These are phyloP conservation scores for Pugionium cornutum DNA, from an alignment of 345 rosid genomes.

Conservation along the genomic window DNA sequence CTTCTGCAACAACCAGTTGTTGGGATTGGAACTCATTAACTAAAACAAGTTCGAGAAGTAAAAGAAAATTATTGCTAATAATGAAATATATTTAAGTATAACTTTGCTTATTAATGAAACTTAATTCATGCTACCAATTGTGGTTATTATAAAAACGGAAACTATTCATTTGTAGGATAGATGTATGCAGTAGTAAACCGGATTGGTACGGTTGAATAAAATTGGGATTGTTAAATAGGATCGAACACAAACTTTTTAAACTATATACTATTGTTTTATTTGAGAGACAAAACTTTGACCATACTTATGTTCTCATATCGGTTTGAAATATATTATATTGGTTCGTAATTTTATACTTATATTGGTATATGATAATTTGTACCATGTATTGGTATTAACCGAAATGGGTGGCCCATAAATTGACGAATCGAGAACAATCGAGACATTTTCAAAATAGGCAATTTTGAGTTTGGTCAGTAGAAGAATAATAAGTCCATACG, in stretches of 20 bases:
- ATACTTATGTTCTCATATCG: not conserved
- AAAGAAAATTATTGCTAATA: constrained; percentile 2
- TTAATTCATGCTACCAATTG: constrained; percentile 5
- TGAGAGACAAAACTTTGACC: constrained; percentile 4
- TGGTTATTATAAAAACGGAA: not conserved
- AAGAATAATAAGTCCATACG: not conserved
- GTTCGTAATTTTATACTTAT: not conserved
- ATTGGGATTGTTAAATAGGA: constrained; percentile 4
- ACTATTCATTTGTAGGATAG: not conserved
- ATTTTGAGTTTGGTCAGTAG: no score
- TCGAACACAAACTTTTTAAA: not conserved
- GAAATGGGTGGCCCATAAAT: no score
- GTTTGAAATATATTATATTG: not conserved
- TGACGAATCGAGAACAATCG: no score
- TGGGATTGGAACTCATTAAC: constrained; percentile 41
- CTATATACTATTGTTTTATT: not conserved
- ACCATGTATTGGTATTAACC: no score
- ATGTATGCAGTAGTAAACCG: constrained; percentile 12
- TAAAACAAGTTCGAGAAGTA: constrained; percentile 20
- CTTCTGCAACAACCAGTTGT: constrained; percentile 41
- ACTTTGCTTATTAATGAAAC: constrained; percentile 31
- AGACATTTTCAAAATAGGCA: no score
- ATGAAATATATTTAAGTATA: constrained; percentile 10
- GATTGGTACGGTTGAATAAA: constrained; percentile 18
- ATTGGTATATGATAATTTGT: no score